Base-by-base conservation (phyloP, 345 rosid species). In the Excoecaria cochinchinensis region DNA sequence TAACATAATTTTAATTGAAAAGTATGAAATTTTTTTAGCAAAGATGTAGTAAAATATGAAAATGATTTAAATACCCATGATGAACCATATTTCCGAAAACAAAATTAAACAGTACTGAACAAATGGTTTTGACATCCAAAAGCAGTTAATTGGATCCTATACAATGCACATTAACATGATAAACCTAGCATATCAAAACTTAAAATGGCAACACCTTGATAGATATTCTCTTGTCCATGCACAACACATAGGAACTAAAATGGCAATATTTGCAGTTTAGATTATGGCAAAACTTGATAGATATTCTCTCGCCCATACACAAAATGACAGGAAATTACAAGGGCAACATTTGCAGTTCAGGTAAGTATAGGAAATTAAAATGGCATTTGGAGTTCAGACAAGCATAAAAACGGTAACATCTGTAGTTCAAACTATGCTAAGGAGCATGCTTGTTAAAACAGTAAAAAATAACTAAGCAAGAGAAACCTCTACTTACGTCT, bases 401-500 rank as follows among this genome's bases (percentile, higher is more conserved):
- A 31, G 31, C 31, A 31, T 31, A 31, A 31, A 31, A 31, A 31
- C 1, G 31, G 31, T 31, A 31, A 31, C 31, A 31, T 31, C 31
- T 31, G 8, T 42, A 42, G 46, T 42, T 42, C 46, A 60, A 60
- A 60, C 17, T 9, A 31, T 61, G 14, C 46, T 8, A 4, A 4
- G 46, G 46, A 5, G 46, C 1, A 42, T 4, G 12, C 31, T n/a
- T 57, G 11, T 57, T 57, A n/a, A 0, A 25, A 31, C 31, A 57
- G 46, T 62, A 2, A 36, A 17, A 59, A 38, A 1, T 8, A n/a
- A 61, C 13, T 6, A 66, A 68, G 38, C 36, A 14, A 60, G 50
- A 76, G 51, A n/a, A 55, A 57, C 21, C 38, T 39, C 25, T 36
- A 59, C 79, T 36, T 85, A 95, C 96, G 92, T 89, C 80, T 85